phyloP scores from a whole-genome alignment of 2,329 filamentous ascomycete genomes.

The Diaporthe ampelina region DNA sequence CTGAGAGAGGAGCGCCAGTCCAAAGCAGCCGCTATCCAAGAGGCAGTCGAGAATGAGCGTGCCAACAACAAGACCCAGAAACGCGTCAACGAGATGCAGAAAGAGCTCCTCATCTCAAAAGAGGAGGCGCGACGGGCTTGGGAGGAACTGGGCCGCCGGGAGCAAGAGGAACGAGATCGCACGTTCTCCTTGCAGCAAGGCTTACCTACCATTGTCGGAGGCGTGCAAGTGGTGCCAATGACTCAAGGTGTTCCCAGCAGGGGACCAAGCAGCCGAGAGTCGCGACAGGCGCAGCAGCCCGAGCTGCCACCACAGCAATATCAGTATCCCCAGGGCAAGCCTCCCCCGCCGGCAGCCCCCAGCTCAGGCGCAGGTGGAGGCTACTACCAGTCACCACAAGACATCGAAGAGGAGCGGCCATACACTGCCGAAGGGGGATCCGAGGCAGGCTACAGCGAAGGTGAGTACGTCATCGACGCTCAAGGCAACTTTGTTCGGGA shows the following conservation, averaged over 20 bases:
- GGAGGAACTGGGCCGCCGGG: slow-evolving; percentile 94
- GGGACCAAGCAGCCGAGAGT: slow-evolving; percentile 60
- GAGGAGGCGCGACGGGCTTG: slow-evolving; percentile 95
- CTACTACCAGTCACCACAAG: slow-evolving; percentile 61
- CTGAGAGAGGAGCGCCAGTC: slow-evolving; percentile 82
- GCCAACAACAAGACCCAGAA: slow-evolving; percentile 81
- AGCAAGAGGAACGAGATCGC: slow-evolving; percentile 92
- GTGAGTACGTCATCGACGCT: slow-evolving; percentile 78
- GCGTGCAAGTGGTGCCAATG: slow-evolving; percentile 96
- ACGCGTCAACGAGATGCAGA: slow-evolving; percentile 88
- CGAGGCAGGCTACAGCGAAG: slow-evolving; percentile 76
- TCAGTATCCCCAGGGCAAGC: slow-evolving; percentile 48
- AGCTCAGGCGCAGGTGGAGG: slow-evolving; percentile 51
- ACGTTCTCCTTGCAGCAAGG: slow-evolving; percentile 89
- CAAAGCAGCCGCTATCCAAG: slow-evolving; percentile 75
- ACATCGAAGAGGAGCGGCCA: slow-evolving; percentile 56
- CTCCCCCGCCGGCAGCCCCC: slow-evolving; percentile 53
- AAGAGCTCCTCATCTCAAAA: slow-evolving; percentile 94
- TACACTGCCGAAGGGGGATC: slow-evolving; percentile 64
- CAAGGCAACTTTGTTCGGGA: slow-evolving; percentile 74
- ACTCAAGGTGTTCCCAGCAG: slow-evolving; percentile 76
- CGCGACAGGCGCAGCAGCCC: slow-evolving; percentile 48
- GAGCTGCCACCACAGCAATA: slow-evolving; percentile 43
- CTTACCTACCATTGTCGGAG: slow-evolving; percentile 88
- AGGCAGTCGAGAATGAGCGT: slow-evolving; percentile 75